phyloP scores from a whole-genome alignment of 495 filamentous ascomycete genomes.

The Penicillium crystallinum region DNA sequence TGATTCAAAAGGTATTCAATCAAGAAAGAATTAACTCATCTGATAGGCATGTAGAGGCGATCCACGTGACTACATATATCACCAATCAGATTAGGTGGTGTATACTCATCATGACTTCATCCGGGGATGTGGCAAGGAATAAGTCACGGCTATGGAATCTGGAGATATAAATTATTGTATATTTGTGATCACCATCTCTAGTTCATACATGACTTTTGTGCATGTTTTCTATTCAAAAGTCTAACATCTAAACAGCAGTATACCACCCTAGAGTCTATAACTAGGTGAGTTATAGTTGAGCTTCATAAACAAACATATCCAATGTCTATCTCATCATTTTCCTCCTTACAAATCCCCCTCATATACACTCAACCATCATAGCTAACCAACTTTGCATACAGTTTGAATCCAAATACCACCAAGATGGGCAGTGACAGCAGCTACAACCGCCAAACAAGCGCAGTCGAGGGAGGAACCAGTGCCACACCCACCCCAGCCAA shows the following conservation, averaged over 20 bases:
- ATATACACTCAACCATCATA: neutral
- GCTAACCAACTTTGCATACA: neutral
- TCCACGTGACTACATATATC: neutral
- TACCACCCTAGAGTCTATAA: too few relatives aligned
- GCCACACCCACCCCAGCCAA: conserved; percentile 32
- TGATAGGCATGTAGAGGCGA: too few relatives aligned
- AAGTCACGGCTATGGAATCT: neutral
- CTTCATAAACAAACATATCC: too few relatives aligned
- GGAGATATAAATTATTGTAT: neutral
- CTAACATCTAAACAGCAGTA: too few relatives aligned
- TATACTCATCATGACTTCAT: conserved; percentile 24
- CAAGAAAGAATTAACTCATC: too few relatives aligned
- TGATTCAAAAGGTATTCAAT: too few relatives aligned
- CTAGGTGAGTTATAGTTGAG: too few relatives aligned
- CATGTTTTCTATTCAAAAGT: too few relatives aligned
- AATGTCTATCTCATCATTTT: too few relatives aligned
- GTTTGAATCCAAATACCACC: neutral
- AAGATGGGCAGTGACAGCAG: conserved; percentile 12
- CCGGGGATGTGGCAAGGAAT: neutral
- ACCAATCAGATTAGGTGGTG: neutral
- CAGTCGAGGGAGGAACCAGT: conserved; percentile 26
- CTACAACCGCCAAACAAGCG: conserved; percentile 11
- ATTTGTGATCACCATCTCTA: too few relatives aligned
- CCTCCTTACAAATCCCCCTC: too few relatives aligned
- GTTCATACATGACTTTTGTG: too few relatives aligned